phyloP scores from a whole-genome alignment of 352 stramenopile genomes.

The Phytopythium ostracodes region DNA sequence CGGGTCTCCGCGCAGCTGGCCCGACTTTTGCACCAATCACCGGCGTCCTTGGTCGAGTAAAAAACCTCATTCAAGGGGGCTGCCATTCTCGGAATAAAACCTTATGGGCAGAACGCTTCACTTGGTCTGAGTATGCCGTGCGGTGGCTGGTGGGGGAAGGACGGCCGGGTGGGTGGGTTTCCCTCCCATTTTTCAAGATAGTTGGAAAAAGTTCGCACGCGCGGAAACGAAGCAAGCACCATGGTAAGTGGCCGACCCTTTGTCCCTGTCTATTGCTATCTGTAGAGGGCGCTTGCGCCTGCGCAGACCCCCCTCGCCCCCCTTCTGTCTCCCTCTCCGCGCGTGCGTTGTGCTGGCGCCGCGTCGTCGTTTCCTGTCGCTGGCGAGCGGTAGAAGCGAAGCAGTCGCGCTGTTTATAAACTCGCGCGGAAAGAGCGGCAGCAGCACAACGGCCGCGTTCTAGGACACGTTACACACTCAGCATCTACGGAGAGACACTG shows the following conservation, averaged over 20 bases:
- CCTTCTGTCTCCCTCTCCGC: not conserved
- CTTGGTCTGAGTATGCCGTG: slow-evolving; percentile 26
- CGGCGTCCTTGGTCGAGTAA: slow-evolving; percentile 2
- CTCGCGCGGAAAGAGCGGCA: not conserved
- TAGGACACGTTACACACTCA: no score
- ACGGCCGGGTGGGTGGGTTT: slow-evolving; percentile 13
- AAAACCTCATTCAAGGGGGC: slow-evolving; percentile 25
- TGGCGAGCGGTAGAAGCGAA: not conserved
- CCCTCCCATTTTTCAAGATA: slow-evolving; percentile 35
- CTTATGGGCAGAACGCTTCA: slow-evolving; percentile 2
- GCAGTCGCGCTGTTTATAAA: not conserved
- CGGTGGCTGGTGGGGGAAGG: slow-evolving; percentile 35
- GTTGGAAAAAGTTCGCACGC: slow-evolving; percentile 32
- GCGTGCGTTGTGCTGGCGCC: not conserved
- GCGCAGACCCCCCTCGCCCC: not conserved
- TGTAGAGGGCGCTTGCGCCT: not conserved
- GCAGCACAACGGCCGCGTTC: not conserved
- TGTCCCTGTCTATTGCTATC: not conserved
- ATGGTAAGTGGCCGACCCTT: slow-evolving; percentile 1
- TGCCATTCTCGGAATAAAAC: slow-evolving; percentile 3
- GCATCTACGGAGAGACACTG: not conserved
- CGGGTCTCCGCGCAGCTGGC: not conserved
- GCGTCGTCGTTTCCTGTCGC: not conserved
- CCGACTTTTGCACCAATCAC: slow-evolving; percentile 18
- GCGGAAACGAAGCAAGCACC: slow-evolving; percentile 8